Base-by-base conservation (phyloP, 2,329 filamentous ascomycete species). In the Xylariomycetidae sp. region DNA sequence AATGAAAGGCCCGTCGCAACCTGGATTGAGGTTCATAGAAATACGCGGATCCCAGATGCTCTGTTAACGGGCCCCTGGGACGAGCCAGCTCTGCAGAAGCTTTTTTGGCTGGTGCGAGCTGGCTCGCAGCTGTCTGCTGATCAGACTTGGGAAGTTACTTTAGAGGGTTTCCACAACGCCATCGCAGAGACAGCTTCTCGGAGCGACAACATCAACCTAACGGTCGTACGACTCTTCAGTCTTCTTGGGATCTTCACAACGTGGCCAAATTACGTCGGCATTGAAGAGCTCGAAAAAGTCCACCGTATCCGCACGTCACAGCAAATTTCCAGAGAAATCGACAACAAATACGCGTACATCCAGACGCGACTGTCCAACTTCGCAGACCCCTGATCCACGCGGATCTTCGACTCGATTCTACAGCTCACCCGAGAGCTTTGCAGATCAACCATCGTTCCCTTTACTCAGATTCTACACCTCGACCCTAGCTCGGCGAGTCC, bases 71-170 rank as follows among this genome's bases (percentile, higher is more conserved):
- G 65, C 0, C 64, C 66, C 1, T 68, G 62, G 63, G 47, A 59
- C 16, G 59, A 60, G 4, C 57, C 59, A 23, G 47, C 54, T 25
- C 48, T 56, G 16, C 56, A 60, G 24, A 64, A 64, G 18, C 50
- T 70, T 5, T 67, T 68, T 46, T 70, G 67, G 67, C 52, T 71
- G 14, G 48, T 58, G 8, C 58, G 62, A 22, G 60, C 55, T 5
- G 65, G 66, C 10, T 52, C 60, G 32, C 46, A 42, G 4, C 26
- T 60, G 7, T 49, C 52, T 14, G 39, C 50, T 2, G 43, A 54
- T 22, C 51, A 57, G 36, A 51, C 61, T 2, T 70, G 67, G 67
- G 67, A 71, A 37, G 29, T 56, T 18, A 64, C 58, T 29, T 38
- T 57, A 4, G 45, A 59, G 28, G 57, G 56, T 23, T 56, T 65